phyloP scores from a whole-genome alignment of 805 yeast species.

The Lipomyces starkeyi region DNA sequence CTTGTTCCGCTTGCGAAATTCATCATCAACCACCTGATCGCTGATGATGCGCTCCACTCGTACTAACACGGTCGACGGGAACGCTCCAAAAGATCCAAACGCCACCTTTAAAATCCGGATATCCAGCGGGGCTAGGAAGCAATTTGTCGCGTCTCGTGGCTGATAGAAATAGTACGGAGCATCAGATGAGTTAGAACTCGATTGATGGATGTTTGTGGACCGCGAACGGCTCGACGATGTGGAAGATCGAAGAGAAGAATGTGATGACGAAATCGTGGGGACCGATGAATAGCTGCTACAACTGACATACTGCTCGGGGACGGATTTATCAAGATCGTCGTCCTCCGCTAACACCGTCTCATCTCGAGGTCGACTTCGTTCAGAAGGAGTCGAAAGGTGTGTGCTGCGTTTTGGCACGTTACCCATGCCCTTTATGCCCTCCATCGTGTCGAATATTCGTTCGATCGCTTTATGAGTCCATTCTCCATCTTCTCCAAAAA shows the following conservation, averaged over 20 bases:
- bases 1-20: conserved; percentile 66
- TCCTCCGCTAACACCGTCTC: background rate
- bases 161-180: conserved; percentile 75
- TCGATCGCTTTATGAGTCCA: conserved; percentile 61
- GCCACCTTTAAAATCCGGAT: conserved; percentile 69
- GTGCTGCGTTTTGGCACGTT: conserved; percentile 19
- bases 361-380: background rate
- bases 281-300: conserved; percentile 3
- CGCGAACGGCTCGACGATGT: conserved; percentile 20
- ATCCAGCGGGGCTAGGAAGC: conserved; percentile 78
- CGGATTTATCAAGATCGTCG: conserved; percentile 1
- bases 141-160: conserved; percentile 71
- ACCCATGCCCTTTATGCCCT: conserved; percentile 47
- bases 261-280: conserved; percentile 14
- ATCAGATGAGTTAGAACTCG: conserved; percentile 24
- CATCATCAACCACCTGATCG: conserved; percentile 68
- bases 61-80: conserved; percentile 70
- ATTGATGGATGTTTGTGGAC: background rate
- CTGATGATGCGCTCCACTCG: conserved; percentile 72
- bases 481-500: conserved; percentile 65
- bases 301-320: conserved; percentile 15
- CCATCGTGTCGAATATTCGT: conserved; percentile 58
- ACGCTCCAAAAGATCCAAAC: conserved; percentile 64
- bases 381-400: background rate
- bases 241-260: conserved; percentile 1